Conservation (phyloP, 129 eudicot genomes). For the Arctium minus region DNA sequence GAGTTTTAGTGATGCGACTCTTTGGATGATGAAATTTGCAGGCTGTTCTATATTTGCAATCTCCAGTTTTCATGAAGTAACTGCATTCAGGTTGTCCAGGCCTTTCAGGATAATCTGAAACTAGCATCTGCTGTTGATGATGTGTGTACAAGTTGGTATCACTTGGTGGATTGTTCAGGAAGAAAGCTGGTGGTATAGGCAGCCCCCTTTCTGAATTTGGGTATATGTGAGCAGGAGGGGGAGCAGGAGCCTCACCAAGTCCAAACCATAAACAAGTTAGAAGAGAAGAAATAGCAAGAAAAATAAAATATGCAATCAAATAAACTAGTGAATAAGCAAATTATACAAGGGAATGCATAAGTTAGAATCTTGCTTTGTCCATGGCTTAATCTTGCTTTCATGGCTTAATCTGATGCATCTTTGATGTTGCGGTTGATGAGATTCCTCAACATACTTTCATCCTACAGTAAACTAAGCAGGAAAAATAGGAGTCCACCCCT, state of each 20-base stretch:
- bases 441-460: not conserved
- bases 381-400: not conserved
- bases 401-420: not conserved
- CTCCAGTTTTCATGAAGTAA: conserved; percentile 78
- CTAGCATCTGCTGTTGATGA: conserved; percentile 33
- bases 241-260: conserved; percentile 42
- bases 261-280: conserved; percentile 27
- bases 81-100: conserved; percentile 94
- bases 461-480: not conserved
- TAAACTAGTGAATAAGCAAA: not conserved
- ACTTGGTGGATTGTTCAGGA: conserved; percentile 47
- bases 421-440: not conserved
- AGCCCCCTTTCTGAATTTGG: conserved; percentile 52
- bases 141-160: conserved; percentile 44
- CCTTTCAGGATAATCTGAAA: conserved; percentile 79
- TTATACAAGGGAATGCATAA: not conserved
- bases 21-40: conserved; percentile 94
- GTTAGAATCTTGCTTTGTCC: not conserved
- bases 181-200: conserved; percentile 76
- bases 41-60: conserved; percentile 61
- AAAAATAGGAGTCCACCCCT: not conserved
- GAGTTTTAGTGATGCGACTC: conserved; percentile 31
- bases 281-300: not conserved
- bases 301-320: not conserved
- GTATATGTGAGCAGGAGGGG: conserved; percentile 33